These are phyloP conservation scores for Brassica carinata DNA, from an alignment of 345 rosid genomes.

Conservation along the genomic window DNA sequence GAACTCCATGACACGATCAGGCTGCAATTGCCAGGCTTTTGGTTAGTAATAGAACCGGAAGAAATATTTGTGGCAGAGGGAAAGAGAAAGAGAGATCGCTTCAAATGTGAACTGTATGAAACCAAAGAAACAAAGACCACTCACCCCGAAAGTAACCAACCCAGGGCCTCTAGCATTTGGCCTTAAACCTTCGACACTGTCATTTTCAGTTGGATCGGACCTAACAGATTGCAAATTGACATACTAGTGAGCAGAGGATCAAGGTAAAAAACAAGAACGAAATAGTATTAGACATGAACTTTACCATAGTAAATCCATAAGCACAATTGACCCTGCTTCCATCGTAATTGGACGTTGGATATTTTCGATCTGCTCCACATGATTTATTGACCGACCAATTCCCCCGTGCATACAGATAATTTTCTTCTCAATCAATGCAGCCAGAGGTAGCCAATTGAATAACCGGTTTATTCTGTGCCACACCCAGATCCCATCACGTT, in stretches of 20 bases:
- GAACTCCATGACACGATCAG: conserved; percentile 99
- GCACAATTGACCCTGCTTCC: conserved; percentile 97
- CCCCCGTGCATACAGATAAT: conserved; percentile 99
- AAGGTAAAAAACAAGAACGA: conserved; percentile 15
- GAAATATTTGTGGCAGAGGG: not conserved
- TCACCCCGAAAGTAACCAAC: conserved; percentile 95
- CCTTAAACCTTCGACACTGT: conserved; percentile 97
- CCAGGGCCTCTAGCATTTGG: conserved; percentile 99
- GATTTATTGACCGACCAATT: conserved; percentile 96
- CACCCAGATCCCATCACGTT: conserved; percentile 98
- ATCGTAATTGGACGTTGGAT: conserved; percentile 94
- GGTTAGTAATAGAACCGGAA: conserved; percentile 1
- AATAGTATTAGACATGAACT: conserved; percentile 38
- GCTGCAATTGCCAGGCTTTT: conserved; percentile 52
- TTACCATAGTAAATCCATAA: conserved; percentile 94
- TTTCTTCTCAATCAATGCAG: conserved; percentile 94
- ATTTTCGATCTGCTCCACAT: conserved; percentile 93
- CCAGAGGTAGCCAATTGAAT: conserved; percentile 96
- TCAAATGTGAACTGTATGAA: not conserved
- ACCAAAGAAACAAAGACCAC: conserved; percentile 33
- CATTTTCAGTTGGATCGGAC: conserved; percentile 99
- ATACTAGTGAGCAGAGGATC: conserved; percentile 21
- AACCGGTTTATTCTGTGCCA: conserved; percentile 98
- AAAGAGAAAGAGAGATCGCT: not conserved
- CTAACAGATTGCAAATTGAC: conserved; percentile 46